These are phyloP conservation scores for Nakazawaea holstii DNA, from an alignment of 805 yeast species.

Conservation along the genomic window DNA sequence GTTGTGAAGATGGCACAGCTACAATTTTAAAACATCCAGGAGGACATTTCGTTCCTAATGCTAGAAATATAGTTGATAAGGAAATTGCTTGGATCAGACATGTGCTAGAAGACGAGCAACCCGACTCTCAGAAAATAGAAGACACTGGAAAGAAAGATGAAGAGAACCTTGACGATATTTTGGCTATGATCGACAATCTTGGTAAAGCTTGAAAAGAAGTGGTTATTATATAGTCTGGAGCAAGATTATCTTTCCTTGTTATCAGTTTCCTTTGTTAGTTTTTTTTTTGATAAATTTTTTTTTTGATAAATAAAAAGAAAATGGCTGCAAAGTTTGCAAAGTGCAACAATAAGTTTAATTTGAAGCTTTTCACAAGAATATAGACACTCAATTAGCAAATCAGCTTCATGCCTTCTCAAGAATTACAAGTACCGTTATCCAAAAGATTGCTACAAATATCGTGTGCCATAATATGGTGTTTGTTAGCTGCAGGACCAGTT, in stretches of 20 bases:
- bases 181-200: conserved; percentile 22
- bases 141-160: background rate
- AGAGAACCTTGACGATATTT: conserved; percentile 20
- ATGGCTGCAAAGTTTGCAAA: background rate
- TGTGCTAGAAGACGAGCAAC: conserved; percentile 13
- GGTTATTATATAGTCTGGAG: no score
- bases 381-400: background rate
- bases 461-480: conserved; percentile 84
- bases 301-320: no score
- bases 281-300: no score
- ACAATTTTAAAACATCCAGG: conserved; percentile 77
- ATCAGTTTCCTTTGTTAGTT: no score
- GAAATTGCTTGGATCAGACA: conserved; percentile 29
- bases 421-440: conserved; percentile 14
- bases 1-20: conserved; percentile 40
- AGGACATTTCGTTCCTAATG: conserved; percentile 94
- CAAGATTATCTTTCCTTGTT: no score
- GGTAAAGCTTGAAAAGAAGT: conserved; percentile 19
- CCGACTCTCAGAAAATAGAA: background rate
- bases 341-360: background rate
- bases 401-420: conserved; percentile 3
- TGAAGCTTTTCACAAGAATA: background rate
- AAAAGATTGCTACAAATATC: conserved; percentile 45
- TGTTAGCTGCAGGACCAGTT: conserved; percentile 87
- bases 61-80: conserved; percentile 39